Conservation (phyloP, 2,329 filamentous ascomycete genomes). For the Alternaria arborescens region DNA sequence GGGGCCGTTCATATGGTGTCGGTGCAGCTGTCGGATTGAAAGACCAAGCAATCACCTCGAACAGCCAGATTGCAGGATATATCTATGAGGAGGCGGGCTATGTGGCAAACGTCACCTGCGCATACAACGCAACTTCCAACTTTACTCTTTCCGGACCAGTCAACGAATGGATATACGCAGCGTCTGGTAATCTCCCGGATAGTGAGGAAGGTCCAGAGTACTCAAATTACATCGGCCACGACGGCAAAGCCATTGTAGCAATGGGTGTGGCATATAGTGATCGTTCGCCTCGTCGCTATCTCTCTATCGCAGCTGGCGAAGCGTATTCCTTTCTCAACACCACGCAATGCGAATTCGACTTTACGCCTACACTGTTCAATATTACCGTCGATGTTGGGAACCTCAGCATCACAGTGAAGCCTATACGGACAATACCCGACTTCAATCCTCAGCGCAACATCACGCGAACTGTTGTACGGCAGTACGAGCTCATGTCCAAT, state of each 20-base stretch:
- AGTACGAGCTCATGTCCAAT: constrained; percentile 50
- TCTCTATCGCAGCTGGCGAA: constrained; percentile 44
- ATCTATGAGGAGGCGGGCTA: constrained; percentile 23
- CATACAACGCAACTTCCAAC: constrained; percentile 48
- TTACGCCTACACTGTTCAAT: constrained; percentile 40
- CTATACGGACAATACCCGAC: constrained; percentile 22
- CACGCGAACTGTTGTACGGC: constrained; percentile 39
- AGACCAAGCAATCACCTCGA: constrained; percentile 27
- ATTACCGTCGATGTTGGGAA: constrained; percentile 40
- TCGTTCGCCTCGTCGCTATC: constrained; percentile 34
- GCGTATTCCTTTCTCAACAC: constrained; percentile 41
- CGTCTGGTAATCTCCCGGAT: constrained; percentile 34
- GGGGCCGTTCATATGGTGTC: constrained; percentile 54
- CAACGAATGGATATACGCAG: constrained; percentile 37
- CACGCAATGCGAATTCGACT: constrained; percentile 45
- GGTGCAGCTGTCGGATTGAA: constrained; percentile 50
- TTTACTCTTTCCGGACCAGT: constrained; percentile 37
- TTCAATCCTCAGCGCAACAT: constrained; percentile 44
- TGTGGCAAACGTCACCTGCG: constrained; percentile 44
- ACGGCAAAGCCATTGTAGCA: constrained; percentile 41
- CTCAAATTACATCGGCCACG: constrained; percentile 44
- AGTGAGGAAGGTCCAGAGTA: constrained; percentile 35
- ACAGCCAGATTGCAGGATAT: constrained; percentile 35
- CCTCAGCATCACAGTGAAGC: constrained; percentile 40
- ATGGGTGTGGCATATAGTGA: constrained; percentile 42